Conservation (phyloP, 352 stramenopile genomes). For the Globisporangium ultimum region DNA sequence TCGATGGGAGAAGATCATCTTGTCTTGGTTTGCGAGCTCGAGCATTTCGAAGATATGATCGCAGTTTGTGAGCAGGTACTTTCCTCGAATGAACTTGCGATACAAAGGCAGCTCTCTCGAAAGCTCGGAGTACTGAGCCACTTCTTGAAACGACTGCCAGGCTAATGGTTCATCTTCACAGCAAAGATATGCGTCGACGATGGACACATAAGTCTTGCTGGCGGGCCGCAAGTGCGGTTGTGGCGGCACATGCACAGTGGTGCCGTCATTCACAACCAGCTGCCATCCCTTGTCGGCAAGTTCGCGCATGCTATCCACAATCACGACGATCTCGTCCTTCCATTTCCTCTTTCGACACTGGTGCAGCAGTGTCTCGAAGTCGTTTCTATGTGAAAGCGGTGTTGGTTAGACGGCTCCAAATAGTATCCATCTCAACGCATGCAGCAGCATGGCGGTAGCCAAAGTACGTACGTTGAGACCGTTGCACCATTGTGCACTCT, state of each 20-base stretch:
- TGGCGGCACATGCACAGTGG: conserved; percentile 19
- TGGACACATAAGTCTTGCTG: conserved; percentile 63
- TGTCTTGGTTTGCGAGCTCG: conserved; percentile 36
- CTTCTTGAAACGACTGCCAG: conserved; percentile 55
- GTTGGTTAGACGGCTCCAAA: no score
- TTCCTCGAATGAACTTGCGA: conserved; percentile 69
- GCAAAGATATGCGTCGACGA: conserved; percentile 76
- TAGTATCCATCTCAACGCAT: no score
- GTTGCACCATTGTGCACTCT: conserved; percentile 38
- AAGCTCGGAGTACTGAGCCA: conserved; percentile 34
- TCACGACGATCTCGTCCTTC: conserved; percentile 64
- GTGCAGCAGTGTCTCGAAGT: conserved; percentile 81
- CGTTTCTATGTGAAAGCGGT: conserved; percentile 34
- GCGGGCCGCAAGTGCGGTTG: conserved; percentile 59
- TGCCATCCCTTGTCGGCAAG: conserved; percentile 47
- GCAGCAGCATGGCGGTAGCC: conserved; percentile 5
- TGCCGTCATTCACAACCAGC: neutral
- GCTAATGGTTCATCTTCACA: conserved; percentile 53
- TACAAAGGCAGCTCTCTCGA: conserved; percentile 46
- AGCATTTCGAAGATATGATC: conserved; percentile 59
- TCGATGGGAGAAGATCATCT: conserved; percentile 49
- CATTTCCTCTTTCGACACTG: conserved; percentile 82
- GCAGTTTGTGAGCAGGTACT: conserved; percentile 60
- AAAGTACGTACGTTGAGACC: conserved; percentile 50
- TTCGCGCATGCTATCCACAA: conserved; percentile 52